Evolutionary conservation across 2,329 filamentous ascomycete species (phyloP).

Genomic region (Trichophyton benhamiae): DNA sequence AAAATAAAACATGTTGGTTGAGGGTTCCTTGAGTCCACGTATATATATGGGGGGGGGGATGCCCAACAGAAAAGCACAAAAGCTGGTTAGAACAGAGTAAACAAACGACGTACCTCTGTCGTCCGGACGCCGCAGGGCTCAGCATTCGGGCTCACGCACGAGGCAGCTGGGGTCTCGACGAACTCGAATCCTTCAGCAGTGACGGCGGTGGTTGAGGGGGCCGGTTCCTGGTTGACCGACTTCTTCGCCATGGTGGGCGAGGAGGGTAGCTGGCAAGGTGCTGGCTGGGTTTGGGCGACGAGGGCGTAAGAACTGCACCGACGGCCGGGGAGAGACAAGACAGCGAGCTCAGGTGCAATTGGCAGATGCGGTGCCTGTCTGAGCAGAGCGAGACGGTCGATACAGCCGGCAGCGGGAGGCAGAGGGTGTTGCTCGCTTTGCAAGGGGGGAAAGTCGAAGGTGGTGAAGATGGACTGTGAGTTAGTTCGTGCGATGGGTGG

Average conservation of each 20-base stretch:
- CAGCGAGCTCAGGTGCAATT: neutral
- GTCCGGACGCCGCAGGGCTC: constrained; percentile 50
- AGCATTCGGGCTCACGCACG: constrained; percentile 38
- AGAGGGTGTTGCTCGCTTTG: too few species aligned
- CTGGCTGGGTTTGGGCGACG: neutral
- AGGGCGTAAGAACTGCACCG: neutral
- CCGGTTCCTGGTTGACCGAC: neutral
- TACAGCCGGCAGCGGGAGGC: too few species aligned
- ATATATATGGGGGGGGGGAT: constrained; percentile 9
- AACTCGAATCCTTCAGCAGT: constrained; percentile 34
- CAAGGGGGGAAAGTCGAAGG: neutral
- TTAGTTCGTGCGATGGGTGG: neutral
- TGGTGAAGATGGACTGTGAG: neutral
- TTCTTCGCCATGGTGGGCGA: constrained; percentile 1
- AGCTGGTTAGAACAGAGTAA: constrained; percentile 3
- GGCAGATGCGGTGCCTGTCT: neutral
- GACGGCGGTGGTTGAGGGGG: neutral
- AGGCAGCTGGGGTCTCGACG: constrained; percentile 49
- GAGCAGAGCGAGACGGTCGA: neutral
- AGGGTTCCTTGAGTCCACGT: neutral
- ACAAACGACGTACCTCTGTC: constrained; percentile 37
- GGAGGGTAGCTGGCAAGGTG: neutral
- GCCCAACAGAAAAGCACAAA: constrained; percentile 5
- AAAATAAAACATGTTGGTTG: constrained; percentile 6
- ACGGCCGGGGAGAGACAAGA: neutral